Percentiles rank a stretch among this genome's conserved stretches.
Evolutionary conservation across 2,329 filamentous ascomycete species (phyloP).

Genomic region (Pleomassaria siparia): DNA sequence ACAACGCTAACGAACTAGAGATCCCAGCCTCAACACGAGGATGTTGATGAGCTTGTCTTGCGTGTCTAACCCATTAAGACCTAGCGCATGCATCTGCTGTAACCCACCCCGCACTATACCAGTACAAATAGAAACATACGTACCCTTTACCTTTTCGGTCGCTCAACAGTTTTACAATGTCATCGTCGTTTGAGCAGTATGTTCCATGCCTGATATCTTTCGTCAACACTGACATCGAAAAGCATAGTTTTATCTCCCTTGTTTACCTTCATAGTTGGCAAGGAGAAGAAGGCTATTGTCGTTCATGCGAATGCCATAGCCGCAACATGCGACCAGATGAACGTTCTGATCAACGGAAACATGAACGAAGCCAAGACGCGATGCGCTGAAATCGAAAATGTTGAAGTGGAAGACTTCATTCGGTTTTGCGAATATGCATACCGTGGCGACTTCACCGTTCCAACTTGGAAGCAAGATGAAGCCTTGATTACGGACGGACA

Average conservation of each 20-base stretch:
- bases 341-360: conserved; percentile 21
- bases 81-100: too few species aligned
- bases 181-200: too few species aligned
- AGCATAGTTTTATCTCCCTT: conserved; percentile 22
- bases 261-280: conserved; percentile 29
- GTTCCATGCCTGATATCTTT: too few species aligned
- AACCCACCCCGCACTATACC: too few species aligned
- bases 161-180: too few species aligned
- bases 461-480: background rate
- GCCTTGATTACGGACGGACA: background rate
- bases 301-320: conserved; percentile 26
- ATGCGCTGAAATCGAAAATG: conserved; percentile 17
- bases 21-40: too few species aligned
- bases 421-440: conserved; percentile 33
- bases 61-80: too few species aligned
- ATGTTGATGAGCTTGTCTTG: too few species aligned
- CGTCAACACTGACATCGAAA: too few species aligned
- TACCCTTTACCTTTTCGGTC: too few species aligned
- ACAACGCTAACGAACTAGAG: too few species aligned
- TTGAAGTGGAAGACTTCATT: conserved; percentile 25
- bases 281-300: conserved; percentile 14
- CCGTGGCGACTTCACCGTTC: conserved; percentile 22
- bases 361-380: conserved; percentile 21
- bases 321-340: conserved; percentile 17
- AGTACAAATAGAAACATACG: too few species aligned